Evolutionary conservation across 495 filamentous ascomycete genomes (phyloP).

Genomic region (Penicilliopsis zonata): DNA sequence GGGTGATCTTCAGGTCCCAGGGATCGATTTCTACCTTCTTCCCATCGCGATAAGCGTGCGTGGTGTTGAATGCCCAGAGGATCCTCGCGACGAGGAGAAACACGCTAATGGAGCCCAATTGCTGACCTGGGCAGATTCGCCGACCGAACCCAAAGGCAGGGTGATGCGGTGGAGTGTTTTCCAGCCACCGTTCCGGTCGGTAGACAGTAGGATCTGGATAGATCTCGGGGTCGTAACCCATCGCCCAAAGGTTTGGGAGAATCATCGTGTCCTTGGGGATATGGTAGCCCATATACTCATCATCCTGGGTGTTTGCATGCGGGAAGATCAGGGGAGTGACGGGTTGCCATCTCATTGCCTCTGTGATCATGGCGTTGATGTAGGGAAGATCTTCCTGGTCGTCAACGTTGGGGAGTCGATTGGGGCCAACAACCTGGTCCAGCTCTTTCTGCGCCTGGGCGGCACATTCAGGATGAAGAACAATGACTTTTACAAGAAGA

Average conservation of each 20-base stretch:
- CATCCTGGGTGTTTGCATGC: constrained; percentile 37
- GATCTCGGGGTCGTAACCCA: constrained; percentile 24
- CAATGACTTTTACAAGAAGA: constrained; percentile 23
- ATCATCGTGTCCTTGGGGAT: constrained; percentile 31
- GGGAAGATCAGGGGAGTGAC: constrained; percentile 29
- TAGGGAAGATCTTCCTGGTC: constrained; percentile 17
- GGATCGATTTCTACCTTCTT: constrained; percentile 1
- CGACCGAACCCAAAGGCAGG: constrained; percentile 15
- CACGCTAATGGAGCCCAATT: constrained; percentile 36
- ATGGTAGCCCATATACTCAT: constrained; percentile 35
- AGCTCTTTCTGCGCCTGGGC: constrained; percentile 35
- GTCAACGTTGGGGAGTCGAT: constrained; percentile 7
- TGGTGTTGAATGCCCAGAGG: constrained; percentile 42
- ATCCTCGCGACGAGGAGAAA: constrained; percentile 33
- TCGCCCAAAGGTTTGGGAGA: constrained; percentile 28
- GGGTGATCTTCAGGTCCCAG: too few species aligned
- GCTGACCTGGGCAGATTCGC: constrained; percentile 24
- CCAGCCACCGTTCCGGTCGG: constrained; percentile 27
- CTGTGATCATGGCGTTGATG: constrained; percentile 18
- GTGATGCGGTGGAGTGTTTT: constrained; percentile 11
- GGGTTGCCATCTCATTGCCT: constrained; percentile 21
- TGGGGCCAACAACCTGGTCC: constrained; percentile 7
- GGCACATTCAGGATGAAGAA: constrained; percentile 24
- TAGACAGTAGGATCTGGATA: constrained; percentile 24
- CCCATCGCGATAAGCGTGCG: constrained; percentile 2